These are phyloP conservation scores for Thyridium curvatum DNA, from an alignment of 2,329 filamentous ascomycete genomes.

Conservation along the genomic window DNA sequence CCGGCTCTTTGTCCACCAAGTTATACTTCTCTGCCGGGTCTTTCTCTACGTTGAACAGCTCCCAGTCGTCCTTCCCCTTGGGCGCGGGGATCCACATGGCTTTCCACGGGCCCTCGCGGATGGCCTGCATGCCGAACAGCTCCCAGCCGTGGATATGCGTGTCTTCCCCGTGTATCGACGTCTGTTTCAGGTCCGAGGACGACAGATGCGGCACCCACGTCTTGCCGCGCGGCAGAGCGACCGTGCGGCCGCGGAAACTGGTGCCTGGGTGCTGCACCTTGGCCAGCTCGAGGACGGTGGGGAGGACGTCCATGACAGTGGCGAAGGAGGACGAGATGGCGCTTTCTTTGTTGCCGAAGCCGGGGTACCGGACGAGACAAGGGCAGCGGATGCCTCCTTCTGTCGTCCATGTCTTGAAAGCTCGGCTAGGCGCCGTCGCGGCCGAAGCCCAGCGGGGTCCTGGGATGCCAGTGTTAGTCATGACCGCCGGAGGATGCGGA, in stretches of 20 bases:
- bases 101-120: conserved; percentile 27
- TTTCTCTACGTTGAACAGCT: conserved; percentile 21
- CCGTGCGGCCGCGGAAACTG: conserved; percentile 27
- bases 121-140: conserved; percentile 22
- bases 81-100: conserved; percentile 19
- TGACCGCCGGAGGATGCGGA: no score
- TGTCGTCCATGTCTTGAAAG: conserved; percentile 27
- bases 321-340: conserved; percentile 41
- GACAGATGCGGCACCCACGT: no score
- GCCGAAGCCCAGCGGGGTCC: conserved; percentile 39
- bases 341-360: background rate
- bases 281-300: conserved; percentile 39
- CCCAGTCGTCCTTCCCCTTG: conserved; percentile 19
- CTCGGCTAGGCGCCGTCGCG: conserved; percentile 16
- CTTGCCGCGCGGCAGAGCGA: conserved; percentile 21
- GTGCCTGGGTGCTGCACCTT: conserved; percentile 44
- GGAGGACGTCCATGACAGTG: conserved; percentile 44
- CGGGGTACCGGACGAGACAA: conserved; percentile 29
- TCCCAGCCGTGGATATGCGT: conserved; percentile 22
- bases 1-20: conserved; percentile 14
- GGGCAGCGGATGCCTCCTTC: conserved; percentile 46
- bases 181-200: no score
- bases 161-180: conserved; percentile 1
- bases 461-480: no score
- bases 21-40: conserved; percentile 25